These are phyloP conservation scores for Scheffersomyces stambukii DNA, from an alignment of 1,139 yeast species.

Conservation along the genomic window DNA sequence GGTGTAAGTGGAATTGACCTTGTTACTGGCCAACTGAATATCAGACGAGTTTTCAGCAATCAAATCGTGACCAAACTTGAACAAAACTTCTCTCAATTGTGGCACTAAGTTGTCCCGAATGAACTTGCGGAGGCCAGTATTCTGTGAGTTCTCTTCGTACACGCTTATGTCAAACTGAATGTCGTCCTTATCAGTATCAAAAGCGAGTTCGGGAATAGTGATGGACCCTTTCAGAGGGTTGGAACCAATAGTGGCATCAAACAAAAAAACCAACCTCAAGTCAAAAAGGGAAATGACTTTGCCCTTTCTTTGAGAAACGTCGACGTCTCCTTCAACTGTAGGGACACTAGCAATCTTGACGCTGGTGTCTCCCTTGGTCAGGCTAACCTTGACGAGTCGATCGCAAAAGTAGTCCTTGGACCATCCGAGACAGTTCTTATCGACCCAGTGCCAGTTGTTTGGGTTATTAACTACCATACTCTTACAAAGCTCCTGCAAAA, in stretches of 20 bases:
- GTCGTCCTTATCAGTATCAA: slow-evolving; percentile 82
- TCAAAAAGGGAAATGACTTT: slow-evolving; percentile 91
- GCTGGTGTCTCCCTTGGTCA: slow-evolving; percentile 29
- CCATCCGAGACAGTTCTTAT: slow-evolving; percentile 94
- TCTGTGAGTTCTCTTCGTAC: slow-evolving; percentile 54
- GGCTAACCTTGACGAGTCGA: slow-evolving; percentile 49
- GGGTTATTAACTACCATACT: slow-evolving; percentile 49
- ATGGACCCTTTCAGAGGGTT: slow-evolving; percentile 61
- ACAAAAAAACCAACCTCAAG: slow-evolving; percentile 60
- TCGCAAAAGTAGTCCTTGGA: slow-evolving; percentile 69
- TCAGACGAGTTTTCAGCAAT: slow-evolving; percentile 75
- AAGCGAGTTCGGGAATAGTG: slow-evolving; percentile 89
- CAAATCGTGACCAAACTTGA: slow-evolving; percentile 71
- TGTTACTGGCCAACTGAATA: slow-evolving; percentile 67
- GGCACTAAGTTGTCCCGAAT: slow-evolving; percentile 67
- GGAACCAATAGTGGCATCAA: slow-evolving; percentile 43
- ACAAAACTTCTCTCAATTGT: slow-evolving; percentile 54
- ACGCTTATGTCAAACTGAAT: slow-evolving; percentile 76
- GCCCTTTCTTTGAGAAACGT: slow-evolving; percentile 94
- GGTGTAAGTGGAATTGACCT: slow-evolving; percentile 66
- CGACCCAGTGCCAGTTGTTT: slow-evolving; percentile 92
- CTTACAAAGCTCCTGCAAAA: slow-evolving; percentile 1
- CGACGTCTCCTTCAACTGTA: slow-evolving; percentile 90
- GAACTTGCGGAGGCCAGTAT: slow-evolving; percentile 49
- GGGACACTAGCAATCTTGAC: slow-evolving; percentile 54